A percentile compares a stretch with the other conserved stretches of the same genome.
Evolutionary conservation across 176 grass and related monocot genomes (phyloP).

Genomic region (Carex myosuroides): DNA sequence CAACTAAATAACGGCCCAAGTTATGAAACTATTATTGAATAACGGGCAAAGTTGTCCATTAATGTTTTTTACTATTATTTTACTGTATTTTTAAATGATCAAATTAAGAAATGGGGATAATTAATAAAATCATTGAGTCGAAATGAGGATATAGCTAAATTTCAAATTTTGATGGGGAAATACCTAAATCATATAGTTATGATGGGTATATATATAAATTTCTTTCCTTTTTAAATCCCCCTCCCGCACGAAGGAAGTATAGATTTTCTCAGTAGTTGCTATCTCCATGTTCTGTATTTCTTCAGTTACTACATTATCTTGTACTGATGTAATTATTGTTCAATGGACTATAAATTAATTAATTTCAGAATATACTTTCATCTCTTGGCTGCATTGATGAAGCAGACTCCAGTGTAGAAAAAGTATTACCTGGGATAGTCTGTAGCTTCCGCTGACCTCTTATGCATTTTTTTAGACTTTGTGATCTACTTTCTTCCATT

Average conservation of each 20-base stretch:
- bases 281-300: neutral
- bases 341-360: neutral
- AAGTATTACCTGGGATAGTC: neutral
- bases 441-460: neutral
- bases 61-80: no score
- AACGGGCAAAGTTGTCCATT: no score
- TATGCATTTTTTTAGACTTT: neutral
- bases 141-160: no score
- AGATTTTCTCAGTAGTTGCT: neutral
- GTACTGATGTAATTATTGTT: neutral
- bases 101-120: no score
- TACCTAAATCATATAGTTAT: no score
- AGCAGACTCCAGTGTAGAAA: neutral
- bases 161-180: no score
- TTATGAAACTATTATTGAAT: constrained; percentile 7
- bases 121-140: no score
- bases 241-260: neutral
- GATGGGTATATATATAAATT: no score
- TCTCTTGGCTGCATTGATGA: neutral
- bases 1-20: no score
- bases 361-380: neutral
- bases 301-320: no score
- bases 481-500: neutral
- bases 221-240: neutral
- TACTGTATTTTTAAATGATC: no score